Evolutionary conservation across 2,329 filamentous ascomycete genomes (phyloP).

Genomic region (Aspergillus puulaauensis): DNA sequence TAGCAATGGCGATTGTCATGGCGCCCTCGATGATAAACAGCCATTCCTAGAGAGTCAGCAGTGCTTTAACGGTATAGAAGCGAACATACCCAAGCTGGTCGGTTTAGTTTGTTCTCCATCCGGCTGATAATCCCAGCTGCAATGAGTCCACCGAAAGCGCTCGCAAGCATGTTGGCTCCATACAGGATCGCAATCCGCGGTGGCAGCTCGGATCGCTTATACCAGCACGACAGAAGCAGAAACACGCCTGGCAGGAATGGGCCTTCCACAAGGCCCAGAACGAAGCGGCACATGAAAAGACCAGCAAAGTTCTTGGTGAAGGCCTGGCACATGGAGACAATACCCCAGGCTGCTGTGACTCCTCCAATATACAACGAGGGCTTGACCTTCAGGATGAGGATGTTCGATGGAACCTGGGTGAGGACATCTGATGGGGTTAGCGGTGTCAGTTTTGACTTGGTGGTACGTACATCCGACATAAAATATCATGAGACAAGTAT

Average conservation of each 20-base stretch:
- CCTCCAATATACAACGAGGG: background rate
- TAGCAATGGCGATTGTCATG: background rate
- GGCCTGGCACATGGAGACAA: constrained; percentile 1
- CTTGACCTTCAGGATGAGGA: constrained; percentile 1
- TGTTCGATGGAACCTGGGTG: background rate
- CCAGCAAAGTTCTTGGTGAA: background rate
- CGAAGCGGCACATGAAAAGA: constrained; percentile 1
- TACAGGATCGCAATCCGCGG: background rate
- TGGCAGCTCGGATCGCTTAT: background rate
- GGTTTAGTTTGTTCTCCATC: background rate
- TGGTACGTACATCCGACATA: background rate
- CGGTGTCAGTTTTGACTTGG: background rate
- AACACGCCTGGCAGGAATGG: background rate
- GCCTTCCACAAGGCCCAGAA: background rate
- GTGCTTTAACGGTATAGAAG: background rate
- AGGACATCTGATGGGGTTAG: background rate
- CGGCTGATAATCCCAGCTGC: constrained; percentile 2
- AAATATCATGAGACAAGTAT: background rate
- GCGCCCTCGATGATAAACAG: constrained; percentile 4
- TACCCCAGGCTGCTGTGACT: background rate
- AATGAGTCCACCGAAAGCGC: constrained; percentile 1
- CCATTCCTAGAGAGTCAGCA: background rate
- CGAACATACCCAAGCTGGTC: background rate
- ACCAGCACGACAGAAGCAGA: constrained; percentile 1
- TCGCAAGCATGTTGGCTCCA: constrained; percentile 1